A percentile compares a stretch with the other conserved stretches of the same genome.
phyloP scores from a whole-genome alignment of 805 yeast species.

The Pichia membranifaciens region DNA sequence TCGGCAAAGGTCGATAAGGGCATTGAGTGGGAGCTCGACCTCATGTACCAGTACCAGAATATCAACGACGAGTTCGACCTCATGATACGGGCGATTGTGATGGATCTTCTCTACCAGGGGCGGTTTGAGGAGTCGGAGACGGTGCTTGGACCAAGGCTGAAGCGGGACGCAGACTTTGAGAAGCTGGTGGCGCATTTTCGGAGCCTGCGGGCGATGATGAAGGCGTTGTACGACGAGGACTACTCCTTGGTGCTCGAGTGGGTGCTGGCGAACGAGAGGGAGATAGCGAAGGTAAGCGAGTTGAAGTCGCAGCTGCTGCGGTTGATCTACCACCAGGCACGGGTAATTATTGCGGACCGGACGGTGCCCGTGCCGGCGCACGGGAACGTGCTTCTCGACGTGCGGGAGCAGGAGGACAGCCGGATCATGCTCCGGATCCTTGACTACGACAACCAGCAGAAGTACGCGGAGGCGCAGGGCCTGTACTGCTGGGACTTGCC shows the following conservation, averaged over 20 bases:
- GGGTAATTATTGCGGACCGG: neutral
- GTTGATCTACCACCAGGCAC: slow-evolving; percentile 2
- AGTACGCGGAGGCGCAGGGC: neutral
- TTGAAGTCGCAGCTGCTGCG: neutral
- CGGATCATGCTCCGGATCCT: slow-evolving; percentile 2
- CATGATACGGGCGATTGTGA: slow-evolving; percentile 25
- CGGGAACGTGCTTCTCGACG: slow-evolving; percentile 1
- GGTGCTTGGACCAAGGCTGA: too few species aligned
- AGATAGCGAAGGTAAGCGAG: neutral
- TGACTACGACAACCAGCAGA: neutral
- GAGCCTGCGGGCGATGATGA: slow-evolving; percentile 1
- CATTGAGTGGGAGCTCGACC: slow-evolving; percentile 8
- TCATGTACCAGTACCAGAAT: slow-evolving; percentile 6
- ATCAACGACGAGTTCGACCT: slow-evolving; percentile 3
- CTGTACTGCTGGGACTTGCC: neutral
- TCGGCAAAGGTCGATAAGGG: slow-evolving; percentile 15
- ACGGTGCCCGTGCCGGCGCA: neutral
- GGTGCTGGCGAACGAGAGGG: neutral
- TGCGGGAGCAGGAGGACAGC: neutral
- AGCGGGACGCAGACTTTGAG: neutral
- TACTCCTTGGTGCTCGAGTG: slow-evolving; percentile 2
- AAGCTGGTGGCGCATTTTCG: slow-evolving; percentile 2
- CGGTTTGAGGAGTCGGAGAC: slow-evolving; percentile 20
- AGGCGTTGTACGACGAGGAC: slow-evolving; percentile 1
- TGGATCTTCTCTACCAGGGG: slow-evolving; percentile 30